A percentile compares a stretch with the other conserved stretches of the same genome.
phyloP scores from a whole-genome alignment of 495 filamentous ascomycete species.

The Penicillium fimorum region DNA sequence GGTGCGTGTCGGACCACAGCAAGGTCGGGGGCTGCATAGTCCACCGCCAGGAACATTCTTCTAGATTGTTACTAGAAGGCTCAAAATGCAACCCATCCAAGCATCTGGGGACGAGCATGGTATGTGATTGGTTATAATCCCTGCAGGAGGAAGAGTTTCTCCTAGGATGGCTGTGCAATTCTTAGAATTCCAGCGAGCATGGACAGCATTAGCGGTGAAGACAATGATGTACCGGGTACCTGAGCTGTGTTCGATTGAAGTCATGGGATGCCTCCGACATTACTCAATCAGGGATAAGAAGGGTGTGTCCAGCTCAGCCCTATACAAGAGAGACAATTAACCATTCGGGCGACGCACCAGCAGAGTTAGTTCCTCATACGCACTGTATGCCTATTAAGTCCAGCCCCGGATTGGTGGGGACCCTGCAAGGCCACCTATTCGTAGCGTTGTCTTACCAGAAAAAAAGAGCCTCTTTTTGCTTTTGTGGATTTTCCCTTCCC shows the following conservation, averaged over 20 bases:
- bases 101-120: constrained; percentile 22
- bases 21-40: constrained; percentile 16
- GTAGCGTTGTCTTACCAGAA: constrained; percentile 8
- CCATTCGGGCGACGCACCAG: constrained; percentile 7
- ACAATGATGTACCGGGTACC: constrained; percentile 13
- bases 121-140: constrained; percentile 22
- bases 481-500: not conserved
- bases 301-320: constrained; percentile 17
- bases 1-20: constrained; percentile 3
- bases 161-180: constrained; percentile 21
- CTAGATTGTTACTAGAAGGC: constrained; percentile 35
- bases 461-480: constrained; percentile 9
- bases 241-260: constrained; percentile 8
- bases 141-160: constrained; percentile 11
- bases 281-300: constrained; percentile 17
- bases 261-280: constrained; percentile 7
- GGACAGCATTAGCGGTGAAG: constrained; percentile 30
- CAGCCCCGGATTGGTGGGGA: not conserved
- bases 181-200: constrained; percentile 25
- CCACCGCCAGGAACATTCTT: constrained; percentile 37
- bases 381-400: not conserved
- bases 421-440: constrained; percentile 11
- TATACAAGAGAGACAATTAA: constrained; percentile 8
- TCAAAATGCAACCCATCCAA: constrained; percentile 23
- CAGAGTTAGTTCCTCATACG: too few species aligned